These are phyloP conservation scores for Pythium aristosporum DNA, from an alignment of 352 stramenopile species.

Conservation along the genomic window DNA sequence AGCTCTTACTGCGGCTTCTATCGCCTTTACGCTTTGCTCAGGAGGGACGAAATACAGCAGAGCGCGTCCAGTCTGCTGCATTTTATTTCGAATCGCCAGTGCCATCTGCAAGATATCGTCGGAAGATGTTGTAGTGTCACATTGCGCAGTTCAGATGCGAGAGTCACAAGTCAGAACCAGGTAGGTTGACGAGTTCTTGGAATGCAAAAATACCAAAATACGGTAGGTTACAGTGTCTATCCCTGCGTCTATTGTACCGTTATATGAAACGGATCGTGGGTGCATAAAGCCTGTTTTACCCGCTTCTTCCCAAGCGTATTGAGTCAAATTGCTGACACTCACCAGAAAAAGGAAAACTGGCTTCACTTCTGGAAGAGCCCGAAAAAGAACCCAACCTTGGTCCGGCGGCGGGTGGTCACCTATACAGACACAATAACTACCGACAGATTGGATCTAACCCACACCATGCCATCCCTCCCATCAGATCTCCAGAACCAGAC, in stretches of 20 bases:
- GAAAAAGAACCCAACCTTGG: neutral
- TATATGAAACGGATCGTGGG: neutral
- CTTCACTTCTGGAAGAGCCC: conserved; percentile 9
- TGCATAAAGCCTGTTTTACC: neutral
- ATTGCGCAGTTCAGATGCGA: no score
- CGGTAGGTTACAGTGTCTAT: neutral
- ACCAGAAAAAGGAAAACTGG: conserved; percentile 1
- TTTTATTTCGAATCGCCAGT: no score
- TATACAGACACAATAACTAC: neutral
- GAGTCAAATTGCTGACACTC: neutral
- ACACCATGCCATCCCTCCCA: conserved; percentile 11
- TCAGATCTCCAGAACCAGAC: conserved; percentile 9
- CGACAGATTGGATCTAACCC: neutral
- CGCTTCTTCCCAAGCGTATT: neutral
- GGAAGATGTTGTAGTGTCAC: no score
- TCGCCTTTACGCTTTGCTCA: no score
- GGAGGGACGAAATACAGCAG: no score
- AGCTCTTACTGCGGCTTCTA: no score
- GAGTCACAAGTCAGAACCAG: neutral
- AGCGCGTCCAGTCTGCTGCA: no score
- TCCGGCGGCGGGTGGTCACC: neutral
- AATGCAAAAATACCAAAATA: neutral
- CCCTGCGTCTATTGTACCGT: no score
- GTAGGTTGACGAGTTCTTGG: neutral
- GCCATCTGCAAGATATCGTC: no score